These are phyloP conservation scores for Fusarium buxicola DNA, from an alignment of 2,329 filamentous ascomycete species.

Conservation along the genomic window DNA sequence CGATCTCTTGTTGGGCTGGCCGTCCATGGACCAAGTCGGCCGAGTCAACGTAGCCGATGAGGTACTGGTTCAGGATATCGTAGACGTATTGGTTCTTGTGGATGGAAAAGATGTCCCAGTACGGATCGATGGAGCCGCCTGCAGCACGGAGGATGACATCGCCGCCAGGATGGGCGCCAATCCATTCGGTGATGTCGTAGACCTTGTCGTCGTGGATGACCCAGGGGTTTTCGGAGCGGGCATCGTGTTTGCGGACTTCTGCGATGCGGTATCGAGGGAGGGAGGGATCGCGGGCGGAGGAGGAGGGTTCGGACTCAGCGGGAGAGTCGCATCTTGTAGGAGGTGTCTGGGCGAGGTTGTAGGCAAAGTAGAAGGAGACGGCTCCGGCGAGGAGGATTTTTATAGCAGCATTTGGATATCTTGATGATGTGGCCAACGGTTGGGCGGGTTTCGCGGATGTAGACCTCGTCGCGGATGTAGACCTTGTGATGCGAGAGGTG, in stretches of 20 bases:
- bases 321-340: constrained; percentile 38
- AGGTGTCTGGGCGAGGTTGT: constrained; percentile 28
- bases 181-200: constrained; percentile 78
- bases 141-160: constrained; percentile 75
- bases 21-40: constrained; percentile 69
- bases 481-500: constrained; percentile 8
- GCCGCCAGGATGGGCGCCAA: constrained; percentile 73
- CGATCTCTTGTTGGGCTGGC: constrained; percentile 64
- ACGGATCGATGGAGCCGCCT: constrained; percentile 72
- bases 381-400: constrained; percentile 28
- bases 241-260: constrained; percentile 65
- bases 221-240: constrained; percentile 67
- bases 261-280: constrained; percentile 63
- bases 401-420: constrained; percentile 7
- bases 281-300: constrained; percentile 52
- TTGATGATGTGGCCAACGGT: constrained; percentile 10
- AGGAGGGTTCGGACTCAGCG: neutral
- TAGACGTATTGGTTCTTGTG: constrained; percentile 74
- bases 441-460: neutral
- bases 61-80: constrained; percentile 73
- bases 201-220: constrained; percentile 72
- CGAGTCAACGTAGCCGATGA: constrained; percentile 70
- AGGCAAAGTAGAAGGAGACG: constrained; percentile 37
- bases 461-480: neutral
- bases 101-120: constrained; percentile 78